Percentiles rank a stretch among this genome's conserved stretches.
Evolutionary conservation across 164 flowering plant species (phyloP).

Genomic region (Nelumbo lutea): DNA sequence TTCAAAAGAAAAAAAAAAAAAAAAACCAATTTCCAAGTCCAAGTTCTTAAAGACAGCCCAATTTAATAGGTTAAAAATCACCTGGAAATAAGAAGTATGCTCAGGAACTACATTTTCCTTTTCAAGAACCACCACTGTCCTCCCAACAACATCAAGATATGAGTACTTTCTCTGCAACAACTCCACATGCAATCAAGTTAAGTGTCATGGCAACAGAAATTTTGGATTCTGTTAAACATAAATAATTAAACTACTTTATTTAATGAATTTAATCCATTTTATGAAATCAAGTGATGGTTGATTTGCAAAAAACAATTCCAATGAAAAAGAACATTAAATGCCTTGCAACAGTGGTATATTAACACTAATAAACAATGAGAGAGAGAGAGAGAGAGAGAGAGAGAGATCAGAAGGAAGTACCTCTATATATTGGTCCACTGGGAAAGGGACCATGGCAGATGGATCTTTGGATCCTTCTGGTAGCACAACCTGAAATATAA

Average conservation of each 20-base stretch:
- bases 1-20: not conserved
- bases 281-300: not conserved
- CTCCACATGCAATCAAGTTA: slow-evolving; percentile 2
- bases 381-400: not conserved
- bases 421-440: slow-evolving; percentile 69
- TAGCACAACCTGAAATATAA: slow-evolving; percentile 66
- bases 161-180: slow-evolving; percentile 80
- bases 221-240: not conserved
- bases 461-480: slow-evolving; percentile 95
- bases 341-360: too few species aligned
- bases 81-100: slow-evolving; percentile 84
- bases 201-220: not conserved
- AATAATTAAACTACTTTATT: not conserved
- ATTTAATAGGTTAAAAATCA: slow-evolving; percentile 17
- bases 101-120: slow-evolving; percentile 87
- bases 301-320: not conserved
- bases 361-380: not conserved
- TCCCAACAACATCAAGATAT: slow-evolving; percentile 90
- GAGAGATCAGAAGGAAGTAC: slow-evolving; percentile 26
- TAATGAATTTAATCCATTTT: not conserved
- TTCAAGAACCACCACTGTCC: slow-evolving; percentile 85
- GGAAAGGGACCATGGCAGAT: slow-evolving; percentile 58
- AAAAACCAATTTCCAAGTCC: not conserved
- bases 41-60: not conserved
- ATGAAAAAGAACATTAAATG: not conserved